Base-by-base conservation (phyloP, 2,329 filamentous ascomycete genomes). In the Phyllosticta citrichinensis region DNA sequence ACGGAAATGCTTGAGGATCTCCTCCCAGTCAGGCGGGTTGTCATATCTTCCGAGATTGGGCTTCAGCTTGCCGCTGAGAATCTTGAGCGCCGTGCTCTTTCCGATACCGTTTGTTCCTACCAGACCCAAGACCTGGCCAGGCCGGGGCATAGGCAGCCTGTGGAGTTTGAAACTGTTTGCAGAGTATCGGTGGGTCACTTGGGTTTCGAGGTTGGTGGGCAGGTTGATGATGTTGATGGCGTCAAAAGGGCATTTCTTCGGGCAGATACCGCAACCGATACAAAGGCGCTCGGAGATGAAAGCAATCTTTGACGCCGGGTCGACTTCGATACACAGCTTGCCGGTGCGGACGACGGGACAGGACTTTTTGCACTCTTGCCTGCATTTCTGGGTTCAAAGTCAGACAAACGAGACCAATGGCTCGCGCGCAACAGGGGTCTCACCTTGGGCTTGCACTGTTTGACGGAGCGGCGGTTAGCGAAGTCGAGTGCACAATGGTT, bases 141-240 rank as follows among this genome's bases (percentile, higher is more conserved):
- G 93, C 63, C 94, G 87, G 65, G 94, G 94, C 84, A 93, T 97
- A 62, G 95, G 94, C 71, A 97, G 83, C 69, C 95, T 87, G 77
- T 99, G 94, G 67, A 99, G 86, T 83, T 99, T 99, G 86, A 99
- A 99, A 80, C 92, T 97, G 83, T 99, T 99, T 75, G 94, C 93
- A 60, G 93, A 96, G 81, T 99, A 99, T 74, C 94, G 89, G 77
- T 99, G 95, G 68, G 94, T 97, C 72, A 99, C 91, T 76, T 97
- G 89, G 67, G 88, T 95, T 77, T 99, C 94, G 76, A 99, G 88
- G 79, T 99, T 99, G 75, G 94, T 99, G 68, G 95, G 94, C 82
- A 99, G 81, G 81, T 99, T 99, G 91, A 99, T 99, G 77, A 99
- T 99, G 76, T 93, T 95, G 79, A 99, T 99, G 66, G 94, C 94